These are phyloP conservation scores for Talaromyces sp. DNA, from an alignment of 2,329 filamentous ascomycete genomes.

Conservation along the genomic window DNA sequence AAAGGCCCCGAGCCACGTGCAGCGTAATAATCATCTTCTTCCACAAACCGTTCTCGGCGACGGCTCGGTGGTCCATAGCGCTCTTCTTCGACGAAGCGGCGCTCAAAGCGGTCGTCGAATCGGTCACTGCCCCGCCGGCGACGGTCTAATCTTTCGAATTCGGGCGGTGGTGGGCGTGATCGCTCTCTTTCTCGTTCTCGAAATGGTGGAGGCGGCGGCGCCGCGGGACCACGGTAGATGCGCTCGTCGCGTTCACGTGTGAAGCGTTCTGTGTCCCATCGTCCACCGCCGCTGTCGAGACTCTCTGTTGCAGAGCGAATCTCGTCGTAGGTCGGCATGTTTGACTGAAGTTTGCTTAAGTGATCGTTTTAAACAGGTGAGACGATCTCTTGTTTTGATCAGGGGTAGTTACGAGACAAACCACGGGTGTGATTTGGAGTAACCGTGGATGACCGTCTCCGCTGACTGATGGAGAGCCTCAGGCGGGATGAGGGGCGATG, in stretches of 20 bases:
- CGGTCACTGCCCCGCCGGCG: conserved; percentile 7
- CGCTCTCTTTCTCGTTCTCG: conserved; percentile 9
- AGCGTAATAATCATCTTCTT: conserved; percentile 43
- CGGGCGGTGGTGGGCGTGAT: conserved; percentile 19
- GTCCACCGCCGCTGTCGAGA: conserved; percentile 26
- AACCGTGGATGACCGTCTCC: conserved; percentile 18
- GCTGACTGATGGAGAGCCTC: conserved; percentile 10
- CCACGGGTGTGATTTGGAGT: conserved; percentile 15
- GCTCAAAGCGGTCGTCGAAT: conserved; percentile 38
- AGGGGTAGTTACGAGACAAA: conserved; percentile 5
- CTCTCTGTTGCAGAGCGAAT: conserved; percentile 27
- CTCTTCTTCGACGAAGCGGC: conserved; percentile 41
- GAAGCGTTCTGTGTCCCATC: conserved; percentile 43
- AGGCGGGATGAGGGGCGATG: conserved; percentile 6
- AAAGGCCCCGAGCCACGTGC: conserved; percentile 44
- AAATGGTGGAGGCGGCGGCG: conserved; percentile 24
- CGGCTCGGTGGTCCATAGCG: conserved; percentile 43
- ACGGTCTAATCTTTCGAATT: conserved; percentile 5
- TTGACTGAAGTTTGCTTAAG: not conserved
- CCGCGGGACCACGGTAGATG: conserved; percentile 30
- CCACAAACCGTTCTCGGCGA: conserved; percentile 37
- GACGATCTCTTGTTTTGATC: not conserved
- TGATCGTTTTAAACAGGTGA: not conserved
- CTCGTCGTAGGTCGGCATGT: conserved; percentile 38
- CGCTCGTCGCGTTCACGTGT: conserved; percentile 43